Base-by-base conservation (phyloP, 495 filamentous ascomycete genomes). In the Hypoxylon lenormandii region DNA sequence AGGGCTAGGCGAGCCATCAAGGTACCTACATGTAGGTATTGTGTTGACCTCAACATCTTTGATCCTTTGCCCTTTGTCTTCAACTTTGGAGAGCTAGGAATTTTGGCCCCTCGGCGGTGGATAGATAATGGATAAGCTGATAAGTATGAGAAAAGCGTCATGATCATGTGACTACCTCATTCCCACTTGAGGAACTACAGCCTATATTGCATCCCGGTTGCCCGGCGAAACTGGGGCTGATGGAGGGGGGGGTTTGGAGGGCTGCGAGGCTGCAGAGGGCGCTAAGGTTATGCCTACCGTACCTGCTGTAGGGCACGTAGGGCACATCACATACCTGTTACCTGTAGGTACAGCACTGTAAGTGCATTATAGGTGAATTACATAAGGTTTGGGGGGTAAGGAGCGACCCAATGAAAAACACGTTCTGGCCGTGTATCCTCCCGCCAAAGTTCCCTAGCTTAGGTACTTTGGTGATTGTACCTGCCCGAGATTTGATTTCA, bases 201-300 rank as follows among this genome's bases (percentile, higher is more conserved):
- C 6, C 42, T 10, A 11, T 10, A 19, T 46, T 43, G 30, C 51
- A 38, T 15, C 61, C 40, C 58, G 52, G 7, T 38, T 55, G 56
- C 42, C 51, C 68, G 68, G 68, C 38, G 63, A 66, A 71, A 71
- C 62, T 71, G 58, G 57, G 68, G 62, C 68, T 71, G 68, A 71
- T 62, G 40, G 48, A 47, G 48, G 61, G 64, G 30, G 30, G 5
- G 1, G 30, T 1, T 8, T 33, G 30, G 30, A 33, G 30, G 30
- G 26, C 26, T 33, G 30, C 30, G 30, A 33, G 30, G 30, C 30
- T 33, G 30, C 30, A 11, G 36, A 33, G 16, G 1, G 15, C 16
- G 42, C n/a, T 15, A 19, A 19, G 42, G 42, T 45, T 18, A 18
- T 10, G 10, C 42, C 42, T 19, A 45, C 30, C 30, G 23, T 26